phyloP scores from a whole-genome alignment of 345 rosid species.

The Hypericum androsaemum region DNA sequence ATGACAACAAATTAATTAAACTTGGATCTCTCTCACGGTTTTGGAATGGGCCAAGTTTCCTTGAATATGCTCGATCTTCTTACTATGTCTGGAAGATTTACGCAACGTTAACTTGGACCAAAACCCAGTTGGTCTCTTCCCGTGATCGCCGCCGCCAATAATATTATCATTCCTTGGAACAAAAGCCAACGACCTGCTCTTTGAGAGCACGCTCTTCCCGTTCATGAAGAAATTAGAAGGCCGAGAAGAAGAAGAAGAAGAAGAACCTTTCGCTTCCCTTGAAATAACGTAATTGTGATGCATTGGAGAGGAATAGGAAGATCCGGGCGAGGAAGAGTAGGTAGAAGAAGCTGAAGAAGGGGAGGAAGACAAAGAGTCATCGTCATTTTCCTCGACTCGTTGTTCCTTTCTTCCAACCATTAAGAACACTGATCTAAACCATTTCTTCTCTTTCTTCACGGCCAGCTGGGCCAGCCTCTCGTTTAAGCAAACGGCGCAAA shows the following conservation, averaged over 20 bases:
- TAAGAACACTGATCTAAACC: too few species aligned
- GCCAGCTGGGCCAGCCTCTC: too few species aligned
- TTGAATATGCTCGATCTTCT: too few species aligned
- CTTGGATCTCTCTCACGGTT: too few species aligned
- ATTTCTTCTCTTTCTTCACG: too few species aligned
- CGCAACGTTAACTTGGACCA: constrained; percentile 26
- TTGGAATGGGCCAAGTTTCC: too few species aligned
- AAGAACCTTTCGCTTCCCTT: constrained; percentile 8
- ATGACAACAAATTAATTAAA: too few species aligned
- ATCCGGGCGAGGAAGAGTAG: constrained; percentile 26
- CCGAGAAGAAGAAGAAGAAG: too few species aligned
- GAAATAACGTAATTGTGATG: constrained; percentile 1
- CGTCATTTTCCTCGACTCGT: too few species aligned
- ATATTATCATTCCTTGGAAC: constrained; percentile 8
- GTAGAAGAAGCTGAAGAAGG: constrained; percentile 18
- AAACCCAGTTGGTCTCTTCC: constrained; percentile 27
- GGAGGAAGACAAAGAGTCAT: constrained; percentile 12
- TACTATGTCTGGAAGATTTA: too few species aligned
- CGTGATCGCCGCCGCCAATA: neutral
- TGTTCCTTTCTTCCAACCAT: too few species aligned
- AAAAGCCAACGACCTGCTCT: constrained; percentile 40
- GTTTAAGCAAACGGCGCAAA: too few species aligned
- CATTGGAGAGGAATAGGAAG: constrained; percentile 35
- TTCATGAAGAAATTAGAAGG: constrained; percentile 19
- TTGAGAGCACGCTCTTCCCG: constrained; percentile 27